A percentile compares a stretch with the other conserved stretches of the same genome.
These are phyloP conservation scores for Talaromyces sp. DNA, from an alignment of 2,329 filamentous ascomycete species.

Conservation along the genomic window DNA sequence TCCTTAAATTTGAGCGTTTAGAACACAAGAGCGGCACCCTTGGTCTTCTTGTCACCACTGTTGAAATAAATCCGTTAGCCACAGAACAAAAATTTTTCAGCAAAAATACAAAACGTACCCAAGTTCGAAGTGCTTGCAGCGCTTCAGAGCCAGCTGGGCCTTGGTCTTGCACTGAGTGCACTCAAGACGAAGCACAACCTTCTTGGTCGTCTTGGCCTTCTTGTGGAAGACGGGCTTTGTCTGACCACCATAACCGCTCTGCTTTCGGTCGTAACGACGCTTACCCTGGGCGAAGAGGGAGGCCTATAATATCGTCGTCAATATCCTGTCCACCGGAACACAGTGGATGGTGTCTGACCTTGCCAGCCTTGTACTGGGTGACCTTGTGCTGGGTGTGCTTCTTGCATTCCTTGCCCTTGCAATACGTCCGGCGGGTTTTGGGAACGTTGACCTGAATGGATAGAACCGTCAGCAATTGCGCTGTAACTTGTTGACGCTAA, in stretches of 20 bases:
- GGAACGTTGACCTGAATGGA: slow-evolving; percentile 82
- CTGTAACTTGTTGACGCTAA: neutral
- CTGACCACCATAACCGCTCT: slow-evolving; percentile 99
- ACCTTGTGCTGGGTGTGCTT: slow-evolving; percentile 91
- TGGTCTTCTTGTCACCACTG: slow-evolving; percentile 99
- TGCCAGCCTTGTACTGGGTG: slow-evolving; percentile 95
- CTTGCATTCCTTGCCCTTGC: slow-evolving; percentile 93
- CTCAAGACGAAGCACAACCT: slow-evolving; percentile 97
- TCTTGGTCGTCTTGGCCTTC: slow-evolving; percentile 99
- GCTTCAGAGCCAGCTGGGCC: slow-evolving; percentile 95
- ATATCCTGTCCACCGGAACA: slow-evolving; percentile 9
- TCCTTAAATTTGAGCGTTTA: slow-evolving; percentile 52
- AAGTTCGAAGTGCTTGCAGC: slow-evolving; percentile 99
- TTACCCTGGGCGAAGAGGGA: slow-evolving; percentile 98
- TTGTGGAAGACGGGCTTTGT: slow-evolving; percentile 99
- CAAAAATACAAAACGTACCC: slow-evolving; percentile 61
- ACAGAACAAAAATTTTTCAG: neutral
- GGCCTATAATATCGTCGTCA: slow-evolving; percentile 48
- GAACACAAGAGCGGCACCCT: slow-evolving; percentile 99
- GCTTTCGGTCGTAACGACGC: slow-evolving; percentile 99
- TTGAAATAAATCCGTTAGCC: slow-evolving; percentile 40
- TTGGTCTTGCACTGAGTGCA: slow-evolving; percentile 98
- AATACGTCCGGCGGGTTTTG: slow-evolving; percentile 96
- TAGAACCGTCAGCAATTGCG: slow-evolving; percentile 7
- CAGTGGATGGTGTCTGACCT: slow-evolving; percentile 51